Evolutionary conservation across 495 filamentous ascomycete genomes (phyloP).

Genomic region (Tuber borchii): DNA sequence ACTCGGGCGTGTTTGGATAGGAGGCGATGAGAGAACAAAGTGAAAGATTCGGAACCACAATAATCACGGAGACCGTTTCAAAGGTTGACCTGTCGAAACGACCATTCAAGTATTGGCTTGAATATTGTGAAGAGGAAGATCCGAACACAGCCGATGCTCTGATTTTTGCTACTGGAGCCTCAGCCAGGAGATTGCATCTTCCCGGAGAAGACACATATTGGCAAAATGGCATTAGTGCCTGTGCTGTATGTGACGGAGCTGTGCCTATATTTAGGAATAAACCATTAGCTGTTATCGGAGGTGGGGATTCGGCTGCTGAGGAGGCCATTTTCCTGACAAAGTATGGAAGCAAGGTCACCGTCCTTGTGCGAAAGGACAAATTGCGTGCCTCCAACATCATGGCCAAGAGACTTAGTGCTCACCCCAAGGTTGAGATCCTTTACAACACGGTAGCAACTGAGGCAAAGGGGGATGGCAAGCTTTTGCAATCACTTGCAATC

Average conservation of each 20-base stretch:
- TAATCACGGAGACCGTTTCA: constrained; percentile 84
- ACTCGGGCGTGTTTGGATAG: constrained; percentile 40
- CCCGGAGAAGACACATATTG: constrained; percentile 90
- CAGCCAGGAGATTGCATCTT: constrained; percentile 72
- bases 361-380: constrained; percentile 79
- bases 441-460: constrained; percentile 76
- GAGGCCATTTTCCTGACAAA: constrained; percentile 97
- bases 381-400: constrained; percentile 85
- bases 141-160: constrained; percentile 77
- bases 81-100: constrained; percentile 76
- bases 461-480: constrained; percentile 75
- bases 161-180: constrained; percentile 93
- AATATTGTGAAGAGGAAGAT: constrained; percentile 67
- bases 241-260: constrained; percentile 94
- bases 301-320: constrained; percentile 94
- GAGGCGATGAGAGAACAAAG: constrained; percentile 91
- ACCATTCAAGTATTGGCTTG: constrained; percentile 87
- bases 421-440: constrained; percentile 82
- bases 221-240: constrained; percentile 94
- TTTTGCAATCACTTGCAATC: constrained; percentile 78
- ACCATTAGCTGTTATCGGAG: constrained; percentile 90
- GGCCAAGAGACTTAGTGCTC: constrained; percentile 70
- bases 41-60: constrained; percentile 80
- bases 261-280: constrained; percentile 96
- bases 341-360: constrained; percentile 89